Conservation (phyloP, 2,329 filamentous ascomycete genomes). For the Stemphylium vesicarium region DNA sequence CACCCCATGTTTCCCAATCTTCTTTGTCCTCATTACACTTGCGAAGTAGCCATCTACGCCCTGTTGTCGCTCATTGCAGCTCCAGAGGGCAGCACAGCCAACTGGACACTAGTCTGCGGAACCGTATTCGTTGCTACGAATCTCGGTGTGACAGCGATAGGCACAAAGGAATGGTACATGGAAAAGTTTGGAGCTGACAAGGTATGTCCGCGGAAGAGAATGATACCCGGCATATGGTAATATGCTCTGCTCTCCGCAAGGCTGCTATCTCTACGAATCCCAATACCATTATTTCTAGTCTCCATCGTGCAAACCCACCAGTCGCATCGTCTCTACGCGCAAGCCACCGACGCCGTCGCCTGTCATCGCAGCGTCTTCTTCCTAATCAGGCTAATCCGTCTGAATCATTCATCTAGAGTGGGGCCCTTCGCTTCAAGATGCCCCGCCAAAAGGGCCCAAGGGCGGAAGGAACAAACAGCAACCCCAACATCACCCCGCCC, state of each 20-base stretch:
- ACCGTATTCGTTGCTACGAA: slow-evolving; percentile 78
- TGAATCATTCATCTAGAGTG: background rate
- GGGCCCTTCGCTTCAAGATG: slow-evolving; percentile 5
- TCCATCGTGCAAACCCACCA: no score
- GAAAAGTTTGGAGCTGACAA: slow-evolving; percentile 41
- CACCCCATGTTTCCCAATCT: slow-evolving; percentile 74
- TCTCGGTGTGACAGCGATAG: slow-evolving; percentile 79
- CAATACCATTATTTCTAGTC: no score
- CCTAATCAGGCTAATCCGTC: no score
- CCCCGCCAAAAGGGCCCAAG: background rate
- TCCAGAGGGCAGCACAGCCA: slow-evolving; percentile 69
- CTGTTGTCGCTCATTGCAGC: slow-evolving; percentile 77
- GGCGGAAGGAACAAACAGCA: background rate
- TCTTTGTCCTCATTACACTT: slow-evolving; percentile 89
- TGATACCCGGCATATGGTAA: slow-evolving; percentile 45
- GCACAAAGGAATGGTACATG: slow-evolving; percentile 68
- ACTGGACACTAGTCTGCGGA: slow-evolving; percentile 74
- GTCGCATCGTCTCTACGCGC: no score
- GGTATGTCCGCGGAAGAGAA: slow-evolving; percentile 37
- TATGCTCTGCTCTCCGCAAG: background rate
- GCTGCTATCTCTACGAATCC: background rate
- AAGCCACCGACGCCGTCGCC: no score
- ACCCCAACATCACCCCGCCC: no score
- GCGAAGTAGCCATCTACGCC: slow-evolving; percentile 84
- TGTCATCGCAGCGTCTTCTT: no score